phyloP scores from a whole-genome alignment of 257 asterid species.

The Nyctanthes arbortristis region DNA sequence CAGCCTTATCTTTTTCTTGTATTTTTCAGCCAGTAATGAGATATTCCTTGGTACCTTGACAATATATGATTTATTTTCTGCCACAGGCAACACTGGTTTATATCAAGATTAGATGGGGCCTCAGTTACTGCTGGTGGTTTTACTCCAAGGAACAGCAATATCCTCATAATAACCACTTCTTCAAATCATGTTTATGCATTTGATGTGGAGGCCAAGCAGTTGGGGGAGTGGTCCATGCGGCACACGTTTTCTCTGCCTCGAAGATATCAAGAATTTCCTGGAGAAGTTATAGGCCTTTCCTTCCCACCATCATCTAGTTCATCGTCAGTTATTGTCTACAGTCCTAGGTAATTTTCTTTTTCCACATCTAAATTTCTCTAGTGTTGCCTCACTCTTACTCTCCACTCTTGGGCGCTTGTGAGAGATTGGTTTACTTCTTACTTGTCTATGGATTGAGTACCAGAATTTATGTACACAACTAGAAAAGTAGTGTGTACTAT shows the following conservation, averaged over 20 bases:
- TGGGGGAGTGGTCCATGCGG: slow-evolving; percentile 90
- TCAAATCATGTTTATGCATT: slow-evolving; percentile 89
- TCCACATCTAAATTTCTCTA: background rate
- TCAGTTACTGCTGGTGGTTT: slow-evolving; percentile 95
- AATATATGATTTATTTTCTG: background rate
- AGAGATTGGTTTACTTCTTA: background rate
- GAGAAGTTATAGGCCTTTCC: slow-evolving; percentile 94
- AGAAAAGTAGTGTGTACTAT: no score
- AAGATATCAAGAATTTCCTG: slow-evolving; percentile 95
- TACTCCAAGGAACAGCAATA: slow-evolving; percentile 67
- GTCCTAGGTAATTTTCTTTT: slow-evolving; percentile 67
- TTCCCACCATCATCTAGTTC: slow-evolving; percentile 73
- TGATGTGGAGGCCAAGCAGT: slow-evolving; percentile 91
- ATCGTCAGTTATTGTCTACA: slow-evolving; percentile 80
- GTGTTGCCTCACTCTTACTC: background rate
- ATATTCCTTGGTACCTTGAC: background rate
- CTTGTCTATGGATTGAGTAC: background rate
- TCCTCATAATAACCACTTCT: slow-evolving; percentile 80
- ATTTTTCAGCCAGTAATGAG: background rate
- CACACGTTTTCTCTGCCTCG: slow-evolving; percentile 79
- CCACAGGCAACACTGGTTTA: slow-evolving; percentile 96
- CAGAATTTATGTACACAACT: background rate
- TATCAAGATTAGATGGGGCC: slow-evolving; percentile 93
- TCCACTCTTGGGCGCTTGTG: background rate
- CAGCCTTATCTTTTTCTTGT: no score